A percentile compares a stretch with the other conserved stretches of the same genome.
phyloP scores from a whole-genome alignment of 2,329 filamentous ascomycete species.

The Monosporascus ibericus region DNA sequence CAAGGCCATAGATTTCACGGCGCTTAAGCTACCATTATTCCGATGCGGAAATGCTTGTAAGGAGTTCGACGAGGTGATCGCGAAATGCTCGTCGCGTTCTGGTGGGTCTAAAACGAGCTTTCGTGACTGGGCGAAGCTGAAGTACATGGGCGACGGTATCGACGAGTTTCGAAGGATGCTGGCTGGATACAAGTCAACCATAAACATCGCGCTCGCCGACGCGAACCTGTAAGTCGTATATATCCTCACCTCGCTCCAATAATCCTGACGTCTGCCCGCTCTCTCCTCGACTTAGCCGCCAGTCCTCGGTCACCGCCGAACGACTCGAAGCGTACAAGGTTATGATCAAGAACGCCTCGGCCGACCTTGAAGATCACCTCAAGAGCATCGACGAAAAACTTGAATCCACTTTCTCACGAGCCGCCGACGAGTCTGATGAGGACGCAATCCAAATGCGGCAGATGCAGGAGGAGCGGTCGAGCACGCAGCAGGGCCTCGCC shows the following conservation, averaged over 20 bases:
- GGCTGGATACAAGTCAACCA: conserved; percentile 35
- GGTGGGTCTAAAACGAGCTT: conserved; percentile 31
- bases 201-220: conserved; percentile 34
- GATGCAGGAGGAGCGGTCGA: conserved; percentile 27
- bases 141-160: conserved; percentile 38
- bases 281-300: conserved; percentile 21
- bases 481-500: conserved; percentile 27
- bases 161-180: conserved; percentile 33
- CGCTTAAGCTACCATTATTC: conserved; percentile 30
- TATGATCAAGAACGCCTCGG: conserved; percentile 27
- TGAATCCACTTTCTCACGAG: conserved; percentile 13
- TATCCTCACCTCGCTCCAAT: conserved; percentile 4
- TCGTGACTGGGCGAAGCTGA: conserved; percentile 37
- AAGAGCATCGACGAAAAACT: conserved; percentile 14
- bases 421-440: conserved; percentile 8
- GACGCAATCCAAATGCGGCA: conserved; percentile 22
- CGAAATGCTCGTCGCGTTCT: conserved; percentile 29
- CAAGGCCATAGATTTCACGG: too few relatives aligned
- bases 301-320: conserved; percentile 24
- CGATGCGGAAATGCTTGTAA: conserved; percentile 36
- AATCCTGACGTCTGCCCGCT: conserved; percentile 1
- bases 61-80: conserved; percentile 33
- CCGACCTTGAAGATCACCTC: too few relatives aligned
- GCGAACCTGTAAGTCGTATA: conserved; percentile 30
- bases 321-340: conserved; percentile 25